Evolutionary conservation across 2,329 filamentous ascomycete genomes (phyloP).

Genomic region (Aspergillus sp.): DNA sequence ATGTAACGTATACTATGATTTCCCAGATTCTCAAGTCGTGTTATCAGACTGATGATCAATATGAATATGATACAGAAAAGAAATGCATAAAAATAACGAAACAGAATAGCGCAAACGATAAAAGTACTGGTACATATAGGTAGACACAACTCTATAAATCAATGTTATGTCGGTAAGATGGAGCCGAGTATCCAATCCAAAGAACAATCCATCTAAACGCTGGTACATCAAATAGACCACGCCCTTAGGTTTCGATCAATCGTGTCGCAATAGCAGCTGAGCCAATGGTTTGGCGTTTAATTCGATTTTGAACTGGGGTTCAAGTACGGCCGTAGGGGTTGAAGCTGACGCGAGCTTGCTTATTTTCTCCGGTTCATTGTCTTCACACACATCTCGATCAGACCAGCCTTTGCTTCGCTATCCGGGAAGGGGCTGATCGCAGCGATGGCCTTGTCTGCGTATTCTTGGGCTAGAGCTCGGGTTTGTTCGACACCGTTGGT

Average conservation of each 20-base stretch:
- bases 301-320: background rate
- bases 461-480: conserved; percentile 83
- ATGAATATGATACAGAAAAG: background rate
- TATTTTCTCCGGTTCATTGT: conserved; percentile 85
- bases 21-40: background rate
- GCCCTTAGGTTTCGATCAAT: background rate
- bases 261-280: background rate
- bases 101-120: background rate
- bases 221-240: background rate
- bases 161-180: background rate
- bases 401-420: conserved; percentile 89
- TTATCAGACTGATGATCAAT: background rate
- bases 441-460: conserved; percentile 80
- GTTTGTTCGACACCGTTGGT: conserved; percentile 93
- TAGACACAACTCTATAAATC: background rate
- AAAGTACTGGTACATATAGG: conserved; percentile 2
- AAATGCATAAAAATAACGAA: background rate
- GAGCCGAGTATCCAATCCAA: background rate
- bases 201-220: background rate
- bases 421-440: conserved; percentile 84
- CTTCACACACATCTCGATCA: conserved; percentile 92
- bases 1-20: background rate
- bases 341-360: background rate
- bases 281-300: background rate
- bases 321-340: background rate